Evolutionary conservation across 2,329 filamentous ascomycete species (phyloP).

Genomic region (Calonectria crousiana): DNA sequence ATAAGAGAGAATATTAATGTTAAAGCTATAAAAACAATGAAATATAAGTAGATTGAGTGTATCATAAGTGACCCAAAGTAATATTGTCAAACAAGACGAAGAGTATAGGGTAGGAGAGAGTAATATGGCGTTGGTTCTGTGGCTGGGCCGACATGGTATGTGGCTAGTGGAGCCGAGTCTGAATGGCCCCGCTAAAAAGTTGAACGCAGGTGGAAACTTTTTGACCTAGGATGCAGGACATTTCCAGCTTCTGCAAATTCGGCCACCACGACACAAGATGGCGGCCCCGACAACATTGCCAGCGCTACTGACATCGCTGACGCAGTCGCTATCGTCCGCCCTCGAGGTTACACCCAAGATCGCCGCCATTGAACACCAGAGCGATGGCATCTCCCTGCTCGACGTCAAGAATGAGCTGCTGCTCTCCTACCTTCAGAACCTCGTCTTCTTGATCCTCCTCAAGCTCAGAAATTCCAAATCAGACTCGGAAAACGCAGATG

Average conservation of each 20-base stretch:
- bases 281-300: slow-evolving; percentile 63
- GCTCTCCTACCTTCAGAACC: slow-evolving; percentile 93
- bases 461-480: slow-evolving; percentile 74
- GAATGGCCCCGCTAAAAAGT: slow-evolving; percentile 48
- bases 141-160: not conserved
- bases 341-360: slow-evolving; percentile 75
- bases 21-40: too few relatives aligned
- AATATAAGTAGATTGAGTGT: too few relatives aligned
- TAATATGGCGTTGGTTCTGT: not conserved
- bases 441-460: slow-evolving; percentile 87
- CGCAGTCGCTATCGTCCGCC: slow-evolving; percentile 71
- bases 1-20: too few relatives aligned
- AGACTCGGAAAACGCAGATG: slow-evolving; percentile 40
- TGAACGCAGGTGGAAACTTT: slow-evolving; percentile 41
- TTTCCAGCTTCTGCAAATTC: slow-evolving; percentile 31
- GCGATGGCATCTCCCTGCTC: slow-evolving; percentile 92
- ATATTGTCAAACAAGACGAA: not conserved
- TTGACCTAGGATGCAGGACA: slow-evolving; percentile 27
- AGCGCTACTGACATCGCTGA: slow-evolving; percentile 65
- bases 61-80: too few relatives aligned
- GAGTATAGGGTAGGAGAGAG: not conserved
- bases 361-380: slow-evolving; percentile 75
- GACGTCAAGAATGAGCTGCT: slow-evolving; percentile 98
- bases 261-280: slow-evolving; percentile 51
- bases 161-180: slow-evolving; percentile 3